These are phyloP conservation scores for Aureobasidium sp. DNA, from an alignment of 2,329 filamentous ascomycete genomes.

Conservation along the genomic window DNA sequence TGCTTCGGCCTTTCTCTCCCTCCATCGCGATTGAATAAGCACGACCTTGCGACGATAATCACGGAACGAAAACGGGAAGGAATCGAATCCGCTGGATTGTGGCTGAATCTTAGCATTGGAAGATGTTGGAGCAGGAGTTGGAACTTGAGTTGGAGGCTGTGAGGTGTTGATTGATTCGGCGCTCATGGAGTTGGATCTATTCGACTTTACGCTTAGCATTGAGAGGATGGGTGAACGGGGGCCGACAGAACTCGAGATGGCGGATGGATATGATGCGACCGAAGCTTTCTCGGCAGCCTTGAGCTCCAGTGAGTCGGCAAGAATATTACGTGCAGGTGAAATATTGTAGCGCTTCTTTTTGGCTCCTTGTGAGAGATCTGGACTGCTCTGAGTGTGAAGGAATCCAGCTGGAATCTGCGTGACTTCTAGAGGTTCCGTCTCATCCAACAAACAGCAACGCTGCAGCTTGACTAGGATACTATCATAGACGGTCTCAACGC, in stretches of 20 bases:
- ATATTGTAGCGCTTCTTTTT: neutral
- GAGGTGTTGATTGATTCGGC: neutral
- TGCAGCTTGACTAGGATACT: slow-evolving; percentile 28
- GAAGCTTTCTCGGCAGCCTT: slow-evolving; percentile 6
- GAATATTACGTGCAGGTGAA: neutral
- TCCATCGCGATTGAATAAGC: slow-evolving; percentile 30
- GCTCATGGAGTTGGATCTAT: slow-evolving; percentile 1
- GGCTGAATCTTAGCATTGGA: neutral
- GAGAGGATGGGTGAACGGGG: slow-evolving; percentile 9
- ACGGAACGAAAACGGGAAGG: slow-evolving; percentile 21
- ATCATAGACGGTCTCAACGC: slow-evolving; percentile 22
- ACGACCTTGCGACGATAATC: slow-evolving; percentile 31
- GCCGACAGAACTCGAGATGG: slow-evolving; percentile 8
- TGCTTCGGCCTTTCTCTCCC: slow-evolving; percentile 20
- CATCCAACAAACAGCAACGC: slow-evolving; percentile 31
- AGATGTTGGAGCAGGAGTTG: neutral
- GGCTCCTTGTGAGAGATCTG: neutral
- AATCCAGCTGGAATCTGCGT: slow-evolving; percentile 9
- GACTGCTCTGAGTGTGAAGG: neutral
- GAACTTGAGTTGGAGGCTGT: neutral
- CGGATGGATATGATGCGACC: slow-evolving; percentile 1
- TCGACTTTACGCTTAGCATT: slow-evolving; percentile 1
- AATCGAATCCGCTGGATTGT: neutral
- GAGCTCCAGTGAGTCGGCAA: neutral
- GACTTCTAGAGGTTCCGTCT: slow-evolving; percentile 21